phyloP scores from a whole-genome alignment of 176 grass and related monocot genomes.

The Panicum miliaceum region DNA sequence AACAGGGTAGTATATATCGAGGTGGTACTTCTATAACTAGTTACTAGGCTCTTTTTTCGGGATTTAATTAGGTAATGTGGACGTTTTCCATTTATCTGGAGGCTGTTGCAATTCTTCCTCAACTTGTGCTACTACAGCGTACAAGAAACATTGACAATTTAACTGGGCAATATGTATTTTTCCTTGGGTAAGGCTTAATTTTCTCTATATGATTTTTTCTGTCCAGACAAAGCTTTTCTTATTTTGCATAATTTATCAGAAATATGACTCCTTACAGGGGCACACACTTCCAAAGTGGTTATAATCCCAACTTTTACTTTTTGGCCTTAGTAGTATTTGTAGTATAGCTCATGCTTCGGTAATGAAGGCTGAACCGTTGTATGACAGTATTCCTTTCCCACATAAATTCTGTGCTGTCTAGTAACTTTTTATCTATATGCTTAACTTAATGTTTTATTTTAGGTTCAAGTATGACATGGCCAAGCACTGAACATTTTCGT shows the following conservation, averaged over 20 bases:
- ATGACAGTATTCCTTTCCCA: not conserved
- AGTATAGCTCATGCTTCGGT: not conserved
- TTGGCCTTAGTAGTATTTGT: not conserved
- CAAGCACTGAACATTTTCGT: not conserved
- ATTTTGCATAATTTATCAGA: not conserved
- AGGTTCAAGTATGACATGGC: not conserved
- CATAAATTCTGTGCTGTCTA: not conserved
- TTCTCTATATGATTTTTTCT: not conserved
- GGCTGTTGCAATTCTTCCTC: conserved; percentile 80
- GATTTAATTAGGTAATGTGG: conserved; percentile 59
- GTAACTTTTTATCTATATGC: not conserved
- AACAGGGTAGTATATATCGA: not conserved
- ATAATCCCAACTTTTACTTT: not conserved
- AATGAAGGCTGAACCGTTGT: not conserved
- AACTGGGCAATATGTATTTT: conserved; percentile 86
- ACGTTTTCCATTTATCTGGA: conserved; percentile 74
- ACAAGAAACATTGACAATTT: conserved; percentile 75
- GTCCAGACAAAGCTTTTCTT: conserved; percentile 15
- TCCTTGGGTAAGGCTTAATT: conserved; percentile 63
- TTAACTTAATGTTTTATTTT: conserved; percentile 2
- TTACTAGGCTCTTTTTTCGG: not conserved
- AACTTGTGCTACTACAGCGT: conserved; percentile 69
- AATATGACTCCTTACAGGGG: not conserved
- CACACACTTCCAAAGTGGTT: not conserved
- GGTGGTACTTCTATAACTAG: not conserved